phyloP scores from a whole-genome alignment of 495 filamentous ascomycete genomes.

The Penicillium bovifimosum region DNA sequence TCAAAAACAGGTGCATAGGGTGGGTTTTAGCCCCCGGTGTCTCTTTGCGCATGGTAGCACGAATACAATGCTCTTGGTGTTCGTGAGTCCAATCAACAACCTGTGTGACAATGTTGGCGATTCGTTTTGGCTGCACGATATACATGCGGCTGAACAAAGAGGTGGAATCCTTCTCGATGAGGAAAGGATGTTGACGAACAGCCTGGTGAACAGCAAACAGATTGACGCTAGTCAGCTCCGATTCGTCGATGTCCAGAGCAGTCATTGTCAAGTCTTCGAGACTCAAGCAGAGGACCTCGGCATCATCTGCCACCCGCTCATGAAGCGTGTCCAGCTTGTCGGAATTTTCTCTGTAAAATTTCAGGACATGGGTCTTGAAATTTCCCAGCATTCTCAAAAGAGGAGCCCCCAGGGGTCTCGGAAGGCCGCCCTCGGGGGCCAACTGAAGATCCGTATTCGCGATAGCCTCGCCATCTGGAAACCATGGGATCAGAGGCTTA shows the following conservation, averaged over 20 bases:
- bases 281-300: constrained; percentile 48
- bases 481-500: constrained; percentile 52
- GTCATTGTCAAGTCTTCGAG: constrained; percentile 58
- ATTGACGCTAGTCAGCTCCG: constrained; percentile 44
- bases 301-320: constrained; percentile 39
- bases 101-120: constrained; percentile 38
- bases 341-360: constrained; percentile 43
- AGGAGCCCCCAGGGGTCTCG: constrained; percentile 31
- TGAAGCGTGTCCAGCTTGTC: constrained; percentile 46
- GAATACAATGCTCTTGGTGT: constrained; percentile 45
- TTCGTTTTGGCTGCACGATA: constrained; percentile 46
- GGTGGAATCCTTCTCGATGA: constrained; percentile 45
- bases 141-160: constrained; percentile 39
- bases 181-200: constrained; percentile 34
- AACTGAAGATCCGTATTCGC: constrained; percentile 38
- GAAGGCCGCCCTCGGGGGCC: constrained; percentile 40
- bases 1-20: constrained; percentile 54
- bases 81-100: constrained; percentile 54
- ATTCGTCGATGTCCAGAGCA: constrained; percentile 38
- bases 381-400: constrained; percentile 30
- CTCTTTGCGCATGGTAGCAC: constrained; percentile 20
- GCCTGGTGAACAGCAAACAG: constrained; percentile 66
- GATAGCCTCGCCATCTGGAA: constrained; percentile 47
- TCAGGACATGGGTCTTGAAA: constrained; percentile 26
- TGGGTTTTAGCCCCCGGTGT: constrained; percentile 20